phyloP scores from a whole-genome alignment of 2,329 filamentous ascomycete genomes.

The Ophiostoma populinum region DNA sequence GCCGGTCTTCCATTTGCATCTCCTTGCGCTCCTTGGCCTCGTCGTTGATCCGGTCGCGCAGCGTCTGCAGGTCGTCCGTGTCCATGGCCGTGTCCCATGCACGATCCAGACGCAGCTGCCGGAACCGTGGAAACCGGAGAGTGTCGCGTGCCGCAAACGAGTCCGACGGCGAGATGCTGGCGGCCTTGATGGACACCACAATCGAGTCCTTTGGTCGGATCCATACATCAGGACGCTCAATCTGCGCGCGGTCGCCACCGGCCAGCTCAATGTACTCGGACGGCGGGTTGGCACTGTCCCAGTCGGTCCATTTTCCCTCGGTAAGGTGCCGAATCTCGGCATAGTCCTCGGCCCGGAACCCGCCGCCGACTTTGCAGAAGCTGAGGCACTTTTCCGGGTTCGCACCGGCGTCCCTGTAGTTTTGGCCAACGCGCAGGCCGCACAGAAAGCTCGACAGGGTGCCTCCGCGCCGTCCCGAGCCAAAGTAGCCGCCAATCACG shows the following conservation, averaged over 20 bases:
- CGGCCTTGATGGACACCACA: conserved; percentile 77
- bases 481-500: conserved; percentile 84
- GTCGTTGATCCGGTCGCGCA: conserved; percentile 53
- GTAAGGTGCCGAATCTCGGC: conserved; percentile 66
- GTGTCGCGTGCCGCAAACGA: conserved; percentile 64
- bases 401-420: conserved; percentile 39
- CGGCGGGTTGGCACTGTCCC: conserved; percentile 64
- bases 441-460: conserved; percentile 77
- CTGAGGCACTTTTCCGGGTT: conserved; percentile 66
- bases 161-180: conserved; percentile 56
- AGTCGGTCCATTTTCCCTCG: conserved; percentile 80
- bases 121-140: conserved; percentile 81
- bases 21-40: conserved; percentile 52
- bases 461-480: conserved; percentile 71
- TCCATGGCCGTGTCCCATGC: conserved; percentile 68
- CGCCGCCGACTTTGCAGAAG: conserved; percentile 98
- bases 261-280: conserved; percentile 64
- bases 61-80: conserved; percentile 55
- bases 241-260: conserved; percentile 51
- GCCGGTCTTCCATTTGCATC: conserved; percentile 58
- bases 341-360: conserved; percentile 74
- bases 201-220: conserved; percentile 79
- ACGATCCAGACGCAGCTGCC: conserved; percentile 64
- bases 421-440: conserved; percentile 59
- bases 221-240: conserved; percentile 79